Percentiles rank a stretch among this genome's conserved stretches.
Evolutionary conservation across 2,329 filamentous ascomycete genomes (phyloP).

Genomic region (Talaromyces sp.): DNA sequence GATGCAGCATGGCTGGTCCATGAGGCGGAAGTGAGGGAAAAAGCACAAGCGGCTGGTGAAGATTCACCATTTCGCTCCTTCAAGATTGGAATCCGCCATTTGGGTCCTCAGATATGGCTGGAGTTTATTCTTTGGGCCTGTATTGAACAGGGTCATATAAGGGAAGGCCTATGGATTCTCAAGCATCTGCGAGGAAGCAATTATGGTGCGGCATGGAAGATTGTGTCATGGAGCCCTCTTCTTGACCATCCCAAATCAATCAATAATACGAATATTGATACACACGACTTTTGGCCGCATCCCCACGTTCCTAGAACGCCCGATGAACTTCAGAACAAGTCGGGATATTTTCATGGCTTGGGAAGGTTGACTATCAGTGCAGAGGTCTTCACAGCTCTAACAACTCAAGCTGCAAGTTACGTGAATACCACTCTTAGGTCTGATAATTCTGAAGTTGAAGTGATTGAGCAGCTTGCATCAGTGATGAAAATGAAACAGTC

Average conservation of each 20-base stretch:
- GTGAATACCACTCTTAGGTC: constrained; percentile 32
- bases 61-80: constrained; percentile 36
- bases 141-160: constrained; percentile 42
- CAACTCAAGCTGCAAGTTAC: constrained; percentile 8
- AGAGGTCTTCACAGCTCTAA: constrained; percentile 53
- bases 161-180: constrained; percentile 38
- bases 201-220: constrained; percentile 32
- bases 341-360: constrained; percentile 34
- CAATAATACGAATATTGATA: constrained; percentile 32
- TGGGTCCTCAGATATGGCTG: constrained; percentile 46
- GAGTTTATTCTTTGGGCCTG: constrained; percentile 49
- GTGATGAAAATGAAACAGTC: constrained; percentile 19
- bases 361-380: constrained; percentile 49
- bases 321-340: constrained; percentile 13
- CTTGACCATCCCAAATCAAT: constrained; percentile 25
- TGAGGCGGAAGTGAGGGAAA: constrained; percentile 33
- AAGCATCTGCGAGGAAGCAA: constrained; percentile 27
- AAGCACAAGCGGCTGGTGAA: constrained; percentile 34
- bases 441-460: constrained; percentile 33
- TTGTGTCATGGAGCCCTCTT: constrained; percentile 38
- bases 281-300: constrained; percentile 33
- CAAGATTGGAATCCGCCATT: constrained; percentile 38
- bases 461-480: constrained; percentile 1
- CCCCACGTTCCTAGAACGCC: constrained; percentile 19
- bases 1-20: constrained; percentile 44